Base-by-base conservation (phyloP, 805 yeast species). In the Blastobotrys parvus region DNA sequence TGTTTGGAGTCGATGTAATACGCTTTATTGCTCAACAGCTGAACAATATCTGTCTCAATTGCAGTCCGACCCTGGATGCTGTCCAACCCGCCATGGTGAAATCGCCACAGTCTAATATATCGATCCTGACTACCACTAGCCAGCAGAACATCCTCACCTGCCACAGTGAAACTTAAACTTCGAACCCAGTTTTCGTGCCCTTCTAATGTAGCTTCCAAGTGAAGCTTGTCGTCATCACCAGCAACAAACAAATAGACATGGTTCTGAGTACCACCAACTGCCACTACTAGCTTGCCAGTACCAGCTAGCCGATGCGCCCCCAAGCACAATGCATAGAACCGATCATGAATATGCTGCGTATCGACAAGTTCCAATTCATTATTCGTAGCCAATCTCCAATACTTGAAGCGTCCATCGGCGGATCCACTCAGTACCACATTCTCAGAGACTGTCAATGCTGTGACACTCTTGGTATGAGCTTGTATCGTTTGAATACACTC, bases 141-240 rank as follows among this genome's bases (percentile, higher is more conserved):
- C 21, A 92, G 66, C 2, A 85, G 58, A 52, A 72, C 77, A 46
- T 76, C 78, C 4, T 68, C 68, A 0, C 21, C 33, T 7, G 42
- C 39, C 32, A 65, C 65, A 44, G 70, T 62, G 56, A 86, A 76
- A 1, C 78, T 71, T 23, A 92, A 63, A 11, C 86, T 71, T 57
- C 83, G 82, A 40, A 92, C 75, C 99, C 99, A 92, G 62, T 89
- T 96, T 62, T 92, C 98, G 60, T 92, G 98, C 3, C 99, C 98
- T 21, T 78, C 72, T 27, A 92, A 62, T 6, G 65, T 65, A 1
- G 88, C 82, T 23, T 70, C 67, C 42, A 64, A 66, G 6, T 53
- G 41, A 34, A 71, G 63, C 10, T 50, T 44, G 2, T 39, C 34
- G 11, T 62, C 10, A 25, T 25, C 29, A 8, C 11, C 11, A 29